Evolutionary conservation across 345 rosid genomes (phyloP).

Genomic region (Gossypium ekmanianum): DNA sequence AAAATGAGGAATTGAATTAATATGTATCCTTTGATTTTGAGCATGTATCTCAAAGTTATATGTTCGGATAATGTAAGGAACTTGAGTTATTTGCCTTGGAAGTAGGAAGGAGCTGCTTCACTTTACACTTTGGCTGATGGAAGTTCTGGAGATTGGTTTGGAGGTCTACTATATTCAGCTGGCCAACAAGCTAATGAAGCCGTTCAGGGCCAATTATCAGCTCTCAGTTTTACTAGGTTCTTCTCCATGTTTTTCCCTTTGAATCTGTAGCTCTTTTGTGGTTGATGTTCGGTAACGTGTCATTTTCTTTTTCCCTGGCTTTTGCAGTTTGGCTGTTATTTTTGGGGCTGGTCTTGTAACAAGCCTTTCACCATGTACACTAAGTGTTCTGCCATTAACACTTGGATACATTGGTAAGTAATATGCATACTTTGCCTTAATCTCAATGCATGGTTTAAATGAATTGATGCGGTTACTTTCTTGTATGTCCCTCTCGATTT

Average conservation of each 20-base stretch:
- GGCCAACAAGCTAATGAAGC: conserved; percentile 97
- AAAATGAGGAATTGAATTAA: background rate
- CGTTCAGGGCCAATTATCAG: conserved; percentile 75
- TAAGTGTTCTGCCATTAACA: conserved; percentile 92
- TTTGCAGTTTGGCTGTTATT: conserved; percentile 82
- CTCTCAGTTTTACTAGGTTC: conserved; percentile 85
- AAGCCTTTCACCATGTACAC: conserved; percentile 95
- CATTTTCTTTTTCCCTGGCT: conserved; percentile 2
- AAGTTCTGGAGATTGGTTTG: conserved; percentile 69
- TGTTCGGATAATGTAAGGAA: conserved; percentile 26
- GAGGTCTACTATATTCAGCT: conserved; percentile 75
- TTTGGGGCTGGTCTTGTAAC: conserved; percentile 98
- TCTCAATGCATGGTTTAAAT: background rate
- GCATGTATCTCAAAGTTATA: conserved; percentile 1
- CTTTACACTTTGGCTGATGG: conserved; percentile 78
- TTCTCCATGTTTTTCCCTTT: background rate
- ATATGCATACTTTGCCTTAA: background rate
- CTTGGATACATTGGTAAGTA: conserved; percentile 87
- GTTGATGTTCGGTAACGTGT: background rate
- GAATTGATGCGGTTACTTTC: background rate
- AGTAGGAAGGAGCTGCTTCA: conserved; percentile 68
- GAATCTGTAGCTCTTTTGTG: background rate
- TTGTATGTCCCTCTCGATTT: conserved; percentile 18
- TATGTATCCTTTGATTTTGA: background rate
- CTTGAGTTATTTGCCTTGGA: conserved; percentile 32